A percentile compares a stretch with the other conserved stretches of the same genome.
Conservation (phyloP, 768 basidiomycete species). For the Terana coerulea region DNA sequence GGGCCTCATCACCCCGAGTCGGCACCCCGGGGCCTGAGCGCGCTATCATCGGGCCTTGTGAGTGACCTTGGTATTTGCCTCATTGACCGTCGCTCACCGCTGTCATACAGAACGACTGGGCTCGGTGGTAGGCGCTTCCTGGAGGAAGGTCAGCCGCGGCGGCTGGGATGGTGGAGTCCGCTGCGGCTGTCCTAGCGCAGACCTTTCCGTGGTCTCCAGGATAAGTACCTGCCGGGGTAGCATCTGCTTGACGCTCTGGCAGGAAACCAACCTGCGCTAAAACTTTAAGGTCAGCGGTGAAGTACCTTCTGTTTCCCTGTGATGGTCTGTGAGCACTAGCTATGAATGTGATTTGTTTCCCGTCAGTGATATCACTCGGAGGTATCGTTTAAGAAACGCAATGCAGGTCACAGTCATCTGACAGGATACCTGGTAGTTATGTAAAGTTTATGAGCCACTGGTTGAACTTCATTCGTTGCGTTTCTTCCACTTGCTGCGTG, state of each 20-base stretch:
- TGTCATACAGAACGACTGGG: not conserved
- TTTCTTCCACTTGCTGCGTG: not conserved
- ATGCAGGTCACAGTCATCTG: no score
- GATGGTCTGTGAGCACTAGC: not conserved
- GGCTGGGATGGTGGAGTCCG: not conserved
- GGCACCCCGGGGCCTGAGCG: not conserved
- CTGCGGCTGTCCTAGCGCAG: slow-evolving; percentile 1
- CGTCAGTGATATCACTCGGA: no score
- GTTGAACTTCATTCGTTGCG: not conserved
- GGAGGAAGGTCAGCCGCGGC: not conserved
- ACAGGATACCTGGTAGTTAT: no score
- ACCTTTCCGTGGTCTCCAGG: slow-evolving; percentile 11
- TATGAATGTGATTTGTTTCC: no score
- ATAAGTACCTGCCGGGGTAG: slow-evolving; percentile 2
- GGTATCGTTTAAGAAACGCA: no score
- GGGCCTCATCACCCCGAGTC: slow-evolving; percentile 4
- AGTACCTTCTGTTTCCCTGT: not conserved
- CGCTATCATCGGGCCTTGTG: not conserved
- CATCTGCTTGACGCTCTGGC: not conserved
- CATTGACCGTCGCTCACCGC: not conserved
- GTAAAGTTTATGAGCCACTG: not conserved
- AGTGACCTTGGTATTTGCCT: not conserved
- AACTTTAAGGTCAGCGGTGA: not conserved
- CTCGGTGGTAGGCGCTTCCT: not conserved
- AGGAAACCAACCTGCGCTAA: slow-evolving; percentile 9